phyloP scores from a whole-genome alignment of 495 filamentous ascomycete genomes.

The Podospora pseudoanserina region DNA sequence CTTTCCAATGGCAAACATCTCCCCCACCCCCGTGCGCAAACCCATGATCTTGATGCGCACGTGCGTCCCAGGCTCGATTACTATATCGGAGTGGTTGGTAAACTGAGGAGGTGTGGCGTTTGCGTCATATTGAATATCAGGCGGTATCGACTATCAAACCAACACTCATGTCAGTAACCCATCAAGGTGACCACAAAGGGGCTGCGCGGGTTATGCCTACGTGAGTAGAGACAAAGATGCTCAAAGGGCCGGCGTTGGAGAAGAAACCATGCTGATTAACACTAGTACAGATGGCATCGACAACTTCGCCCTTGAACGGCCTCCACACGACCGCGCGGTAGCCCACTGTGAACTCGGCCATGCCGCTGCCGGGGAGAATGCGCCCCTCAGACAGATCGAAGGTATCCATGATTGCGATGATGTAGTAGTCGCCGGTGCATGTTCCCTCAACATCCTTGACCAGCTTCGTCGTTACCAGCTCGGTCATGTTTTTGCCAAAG shows the following conservation, averaged over 20 bases:
- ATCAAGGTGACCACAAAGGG: background rate
- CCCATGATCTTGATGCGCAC: conserved; percentile 91
- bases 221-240: conserved; percentile 82
- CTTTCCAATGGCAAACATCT: conserved; percentile 93
- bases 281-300: conserved; percentile 85
- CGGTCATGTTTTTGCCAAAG: conserved; percentile 86
- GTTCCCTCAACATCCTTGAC: conserved; percentile 91
- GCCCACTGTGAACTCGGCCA: conserved; percentile 89
- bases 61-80: conserved; percentile 90
- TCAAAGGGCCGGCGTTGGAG: conserved; percentile 80
- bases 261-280: conserved; percentile 94
- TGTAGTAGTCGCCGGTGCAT: conserved; percentile 88
- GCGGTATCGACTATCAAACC: conserved; percentile 71
- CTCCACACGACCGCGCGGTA: conserved; percentile 97
- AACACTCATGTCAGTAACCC: background rate
- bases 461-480: conserved; percentile 79
- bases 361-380: conserved; percentile 81
- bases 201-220: conserved; percentile 47
- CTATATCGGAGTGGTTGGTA: conserved; percentile 82
- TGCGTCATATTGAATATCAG: conserved; percentile 87
- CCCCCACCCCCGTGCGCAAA: conserved; percentile 82
- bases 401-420: conserved; percentile 93
- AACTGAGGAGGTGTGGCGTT: conserved; percentile 84
- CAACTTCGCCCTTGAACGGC: conserved; percentile 94
- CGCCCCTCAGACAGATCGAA: conserved; percentile 88